Conservation (phyloP, 2,329 filamentous ascomycete species). For the Scedosporium boydii region DNA sequence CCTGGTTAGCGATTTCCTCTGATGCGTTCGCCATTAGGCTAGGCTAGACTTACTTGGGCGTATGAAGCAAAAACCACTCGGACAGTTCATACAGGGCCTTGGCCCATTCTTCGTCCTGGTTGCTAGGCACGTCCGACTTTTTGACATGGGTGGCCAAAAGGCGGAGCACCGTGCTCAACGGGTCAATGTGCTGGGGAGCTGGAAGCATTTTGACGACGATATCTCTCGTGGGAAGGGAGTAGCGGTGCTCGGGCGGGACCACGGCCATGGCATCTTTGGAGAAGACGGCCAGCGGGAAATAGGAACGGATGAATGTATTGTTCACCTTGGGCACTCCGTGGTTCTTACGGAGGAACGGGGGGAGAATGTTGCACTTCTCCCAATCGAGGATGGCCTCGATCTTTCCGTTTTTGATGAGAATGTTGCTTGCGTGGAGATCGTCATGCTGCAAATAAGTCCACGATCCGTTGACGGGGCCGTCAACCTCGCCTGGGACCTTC, state of each 20-base stretch:
- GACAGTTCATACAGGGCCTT: neutral
- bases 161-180: neutral
- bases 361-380: conserved; percentile 8
- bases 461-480: conserved; percentile 5
- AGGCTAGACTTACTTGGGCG: neutral
- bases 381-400: conserved; percentile 9
- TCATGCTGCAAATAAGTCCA: conserved; percentile 5
- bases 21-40: no score
- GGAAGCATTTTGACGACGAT: neutral
- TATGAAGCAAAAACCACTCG: neutral
- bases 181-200: neutral
- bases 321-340: neutral
- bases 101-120: neutral
- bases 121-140: neutral
- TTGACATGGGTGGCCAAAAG: neutral
- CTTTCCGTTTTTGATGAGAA: conserved; percentile 5
- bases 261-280: neutral
- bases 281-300: neutral
- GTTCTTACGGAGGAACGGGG: conserved; percentile 2
- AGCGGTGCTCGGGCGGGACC: neutral
- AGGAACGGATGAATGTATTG: neutral
- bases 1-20: neutral
- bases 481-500: neutral
- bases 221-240: neutral
- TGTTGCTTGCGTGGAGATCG: conserved; percentile 7